Percentiles rank a stretch among this genome's conserved stretches.
These are phyloP conservation scores for Arachnomyces sp. DNA, from an alignment of 2,329 filamentous ascomycete species.

Conservation along the genomic window DNA sequence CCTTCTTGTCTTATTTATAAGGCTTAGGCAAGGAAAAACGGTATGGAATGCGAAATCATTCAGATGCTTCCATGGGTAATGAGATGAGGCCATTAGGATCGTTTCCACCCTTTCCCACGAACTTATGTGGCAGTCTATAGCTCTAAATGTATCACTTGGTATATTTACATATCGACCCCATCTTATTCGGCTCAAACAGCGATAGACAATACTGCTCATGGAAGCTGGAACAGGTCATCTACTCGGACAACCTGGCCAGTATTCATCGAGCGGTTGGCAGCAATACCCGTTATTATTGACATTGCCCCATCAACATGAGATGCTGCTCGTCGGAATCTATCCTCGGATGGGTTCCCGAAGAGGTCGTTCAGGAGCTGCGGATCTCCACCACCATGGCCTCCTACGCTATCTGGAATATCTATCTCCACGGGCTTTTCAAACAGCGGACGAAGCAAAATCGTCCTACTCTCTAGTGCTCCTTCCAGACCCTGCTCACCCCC, in stretches of 20 bases:
- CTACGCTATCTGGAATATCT: constrained; percentile 42
- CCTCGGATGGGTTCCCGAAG: constrained; percentile 46
- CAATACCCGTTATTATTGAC: constrained; percentile 53
- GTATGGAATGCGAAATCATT: no score
- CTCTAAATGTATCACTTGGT: no score
- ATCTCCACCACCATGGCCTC: constrained; percentile 55
- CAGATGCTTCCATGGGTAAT: no score
- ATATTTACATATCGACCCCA: no score
- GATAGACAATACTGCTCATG: no score
- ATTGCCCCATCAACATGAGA: constrained; percentile 52
- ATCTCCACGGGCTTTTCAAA: constrained; percentile 51
- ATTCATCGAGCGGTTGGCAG: constrained; percentile 50
- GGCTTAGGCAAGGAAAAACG: no score
- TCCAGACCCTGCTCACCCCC: constrained; percentile 50
- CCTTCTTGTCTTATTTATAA: no score
- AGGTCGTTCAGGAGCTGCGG: constrained; percentile 49
- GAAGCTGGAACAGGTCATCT: constrained; percentile 35
- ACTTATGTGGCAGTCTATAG: no score
- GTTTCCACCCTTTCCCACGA: no score
- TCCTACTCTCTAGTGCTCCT: constrained; percentile 44
- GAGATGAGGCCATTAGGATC: no score
- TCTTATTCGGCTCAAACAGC: no score
- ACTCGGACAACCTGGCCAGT: constrained; percentile 51
- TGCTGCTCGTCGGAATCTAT: constrained; percentile 48
- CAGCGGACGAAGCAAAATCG: constrained; percentile 44